These are phyloP conservation scores for Pestalotiopsis fici DNA, from an alignment of 2,329 filamentous ascomycete genomes.

Conservation along the genomic window DNA sequence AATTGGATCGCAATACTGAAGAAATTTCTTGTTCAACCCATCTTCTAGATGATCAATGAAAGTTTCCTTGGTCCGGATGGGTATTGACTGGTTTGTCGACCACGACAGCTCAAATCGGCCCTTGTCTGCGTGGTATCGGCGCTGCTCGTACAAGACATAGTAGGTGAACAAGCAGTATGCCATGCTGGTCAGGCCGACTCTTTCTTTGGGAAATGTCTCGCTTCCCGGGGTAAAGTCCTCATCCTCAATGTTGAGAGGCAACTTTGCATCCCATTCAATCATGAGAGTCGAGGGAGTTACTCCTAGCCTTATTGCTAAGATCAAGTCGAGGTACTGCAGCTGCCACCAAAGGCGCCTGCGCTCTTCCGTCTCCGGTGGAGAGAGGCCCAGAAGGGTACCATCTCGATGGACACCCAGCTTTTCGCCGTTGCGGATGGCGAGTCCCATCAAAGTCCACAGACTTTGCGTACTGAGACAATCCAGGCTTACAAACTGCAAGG, in stretches of 20 bases:
- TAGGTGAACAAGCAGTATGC: slow-evolving; percentile 7
- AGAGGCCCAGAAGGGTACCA: slow-evolving; percentile 3
- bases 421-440: slow-evolving; percentile 8
- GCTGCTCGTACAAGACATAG: slow-evolving; percentile 8
- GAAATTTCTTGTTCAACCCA: background rate
- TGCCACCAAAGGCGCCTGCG: slow-evolving; percentile 11
- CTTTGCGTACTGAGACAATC: background rate
- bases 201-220: background rate
- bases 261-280: slow-evolving; percentile 4
- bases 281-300: background rate
- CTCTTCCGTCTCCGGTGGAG: slow-evolving; percentile 1
- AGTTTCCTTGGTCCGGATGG: background rate
- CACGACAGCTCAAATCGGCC: slow-evolving; percentile 1
- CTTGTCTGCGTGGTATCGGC: background rate
- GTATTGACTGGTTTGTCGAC: background rate
- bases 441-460: slow-evolving; percentile 7
- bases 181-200: slow-evolving; percentile 3
- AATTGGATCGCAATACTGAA: slow-evolving; percentile 7
- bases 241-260: slow-evolving; percentile 4
- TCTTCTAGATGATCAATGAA: background rate
- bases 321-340: slow-evolving; percentile 7
- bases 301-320: background rate
- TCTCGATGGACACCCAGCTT: slow-evolving; percentile 8
- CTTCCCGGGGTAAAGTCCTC: background rate
- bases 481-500: background rate